Base-by-base conservation (phyloP, 2,329 filamentous ascomycete genomes). In the Trichoderma brevicompactum region DNA sequence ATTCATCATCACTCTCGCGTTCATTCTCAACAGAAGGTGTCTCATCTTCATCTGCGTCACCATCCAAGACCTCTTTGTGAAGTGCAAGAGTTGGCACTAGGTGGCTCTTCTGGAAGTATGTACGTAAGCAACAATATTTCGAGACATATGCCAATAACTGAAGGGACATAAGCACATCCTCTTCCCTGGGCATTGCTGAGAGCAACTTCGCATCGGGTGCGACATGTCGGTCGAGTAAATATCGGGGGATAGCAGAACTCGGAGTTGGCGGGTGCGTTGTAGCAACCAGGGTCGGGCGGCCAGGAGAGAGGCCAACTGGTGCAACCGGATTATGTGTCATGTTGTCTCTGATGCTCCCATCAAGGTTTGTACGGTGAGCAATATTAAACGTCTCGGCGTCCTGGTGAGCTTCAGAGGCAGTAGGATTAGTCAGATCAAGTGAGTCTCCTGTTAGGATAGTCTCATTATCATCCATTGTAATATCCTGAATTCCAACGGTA, bases 91-190 rank as follows among this genome's bases (percentile, higher is more conserved):
- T 91, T 0, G 95, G 95, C 5, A 99, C 95, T 10, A 98, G 83
- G 73, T 99, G 95, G 44, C 94, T 96, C 76, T 91, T 87, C 75
- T 99, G 95, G 77, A 99, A 99, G 77, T 97, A 99, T 5, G 92
- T 90, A 17, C 95, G 88, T 36, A 99, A 86, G 72, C 96, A 96
- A 83, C 95, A 98, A 79, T 99, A 99, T 78, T 99, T 99, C 28
- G 94, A 97, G 65, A 99, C 94, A 76, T 99, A 99, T 15, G 95
- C 95, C 52, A 99, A 85, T 19, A 99, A 86, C 78, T 99, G 95
- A 43, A 99, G 84, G 6, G 95, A 97, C 94, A 99, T 97, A 69
- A 99, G 83, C 2, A 99, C 95, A 73, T 99, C 95, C 77, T 99
- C 95, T 72, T 99, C 95, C 58, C 95, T 88, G 9, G 95, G 95